phyloP scores from a whole-genome alignment of 2,329 filamentous ascomycete species.

The Mycosphaerelloides madeirae region DNA sequence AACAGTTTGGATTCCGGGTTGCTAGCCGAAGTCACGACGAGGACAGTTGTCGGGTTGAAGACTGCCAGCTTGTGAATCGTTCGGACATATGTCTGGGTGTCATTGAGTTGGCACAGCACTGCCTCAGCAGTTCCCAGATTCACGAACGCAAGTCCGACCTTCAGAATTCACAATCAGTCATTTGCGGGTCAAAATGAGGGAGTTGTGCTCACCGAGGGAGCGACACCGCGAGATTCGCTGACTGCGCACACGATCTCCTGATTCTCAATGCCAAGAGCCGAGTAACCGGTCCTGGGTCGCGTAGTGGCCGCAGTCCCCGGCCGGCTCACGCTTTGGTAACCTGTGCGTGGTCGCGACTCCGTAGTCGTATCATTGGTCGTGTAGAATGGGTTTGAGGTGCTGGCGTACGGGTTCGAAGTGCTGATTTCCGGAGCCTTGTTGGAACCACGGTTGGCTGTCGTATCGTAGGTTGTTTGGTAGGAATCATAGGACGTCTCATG shows the following conservation, averaged over 20 bases:
- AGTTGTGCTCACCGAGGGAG: conserved; percentile 65
- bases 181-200: neutral
- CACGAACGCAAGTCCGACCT: conserved; percentile 63
- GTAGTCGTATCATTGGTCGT: conserved; percentile 21
- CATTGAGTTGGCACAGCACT: conserved; percentile 83
- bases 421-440: neutral
- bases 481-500: neutral
- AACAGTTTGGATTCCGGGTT: conserved; percentile 69
- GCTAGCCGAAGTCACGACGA: conserved; percentile 70
- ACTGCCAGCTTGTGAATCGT: conserved; percentile 83
- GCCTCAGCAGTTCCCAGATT: conserved; percentile 82
- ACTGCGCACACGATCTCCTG: conserved; percentile 84
- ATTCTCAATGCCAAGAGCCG: conserved; percentile 52
- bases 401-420: conserved; percentile 1
- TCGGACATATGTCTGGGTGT: conserved; percentile 85
- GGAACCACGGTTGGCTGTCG: neutral
- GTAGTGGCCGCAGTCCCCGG: conserved; percentile 34
- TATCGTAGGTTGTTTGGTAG: neutral
- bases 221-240: conserved; percentile 80
- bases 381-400: conserved; percentile 9
- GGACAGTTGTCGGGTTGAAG: conserved; percentile 71
- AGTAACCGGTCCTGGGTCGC: conserved; percentile 51
- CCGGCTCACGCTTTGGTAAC: conserved; percentile 19
- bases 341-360: conserved; percentile 22
- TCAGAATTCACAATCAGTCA: neutral